Evolutionary conservation across 2,329 filamentous ascomycete genomes (phyloP).

Genomic region (Dendryphion nanum): DNA sequence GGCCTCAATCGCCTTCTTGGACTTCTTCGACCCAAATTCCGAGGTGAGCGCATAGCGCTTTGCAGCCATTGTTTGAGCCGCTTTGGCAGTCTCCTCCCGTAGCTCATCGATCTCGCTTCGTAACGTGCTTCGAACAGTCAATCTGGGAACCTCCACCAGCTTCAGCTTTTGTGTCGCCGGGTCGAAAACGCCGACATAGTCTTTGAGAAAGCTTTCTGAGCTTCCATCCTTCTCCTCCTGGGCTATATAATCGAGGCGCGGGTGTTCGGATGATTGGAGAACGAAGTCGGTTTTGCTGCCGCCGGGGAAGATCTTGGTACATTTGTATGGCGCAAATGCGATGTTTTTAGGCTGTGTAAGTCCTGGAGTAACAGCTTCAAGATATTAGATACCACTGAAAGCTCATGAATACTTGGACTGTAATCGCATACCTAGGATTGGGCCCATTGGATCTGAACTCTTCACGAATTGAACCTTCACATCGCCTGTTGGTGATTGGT

Average conservation of each 20-base stretch:
- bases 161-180: constrained; percentile 53
- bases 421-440: constrained; percentile 51
- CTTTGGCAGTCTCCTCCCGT: constrained; percentile 28
- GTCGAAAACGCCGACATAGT: constrained; percentile 63
- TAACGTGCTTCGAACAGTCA: constrained; percentile 54
- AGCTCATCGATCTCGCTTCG: constrained; percentile 45
- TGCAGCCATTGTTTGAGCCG: constrained; percentile 49
- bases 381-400: constrained; percentile 7
- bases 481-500: constrained; percentile 35
- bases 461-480: constrained; percentile 48
- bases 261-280: constrained; percentile 60
- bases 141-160: constrained; percentile 51
- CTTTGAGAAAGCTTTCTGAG: constrained; percentile 52
- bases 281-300: constrained; percentile 47
- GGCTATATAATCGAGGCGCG: constrained; percentile 60
- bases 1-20: constrained; percentile 72
- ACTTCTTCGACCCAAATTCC: constrained; percentile 82
- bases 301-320: constrained; percentile 26
- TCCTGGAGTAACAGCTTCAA: constrained; percentile 43
- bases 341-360: constrained; percentile 40
- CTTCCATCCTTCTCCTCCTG: constrained; percentile 48
- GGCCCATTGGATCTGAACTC: constrained; percentile 48
- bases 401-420: no score
- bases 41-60: constrained; percentile 69
- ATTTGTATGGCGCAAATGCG: constrained; percentile 51